Percentiles rank a stretch among this genome's conserved stretches.
Conservation (phyloP, 306 rosid genomes). For the Medicago truncatula region MtrunA17r5.0-ANR NC_053042.1:33461501-33462000, state of each 20-base stretch:
- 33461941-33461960: conserved; percentile 41
- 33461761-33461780: too few relatives aligned
- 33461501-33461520: too few relatives aligned
- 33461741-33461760: too few relatives aligned
- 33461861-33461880: conserved; percentile 74
- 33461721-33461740: conserved; percentile 39
- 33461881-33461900: conserved; percentile 94
- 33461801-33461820: too few relatives aligned
- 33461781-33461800: too few relatives aligned
- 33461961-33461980: not conserved
- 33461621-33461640: not conserved
- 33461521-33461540: too few relatives aligned
- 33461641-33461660: not conserved
- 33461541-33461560: too few relatives aligned
- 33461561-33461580: too few relatives aligned
- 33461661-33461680: not conserved
- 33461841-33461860: conserved; percentile 72
- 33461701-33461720: not conserved
- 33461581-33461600: too few relatives aligned
- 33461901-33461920: conserved; percentile 76
- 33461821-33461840: conserved; percentile 79
- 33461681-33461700: not conserved
- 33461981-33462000: not conserved
- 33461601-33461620: too few relatives aligned
- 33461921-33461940: conserved; percentile 66